phyloP scores from a whole-genome alignment of 2,329 filamentous ascomycete genomes.

The Paecilomyces niveus region DNA sequence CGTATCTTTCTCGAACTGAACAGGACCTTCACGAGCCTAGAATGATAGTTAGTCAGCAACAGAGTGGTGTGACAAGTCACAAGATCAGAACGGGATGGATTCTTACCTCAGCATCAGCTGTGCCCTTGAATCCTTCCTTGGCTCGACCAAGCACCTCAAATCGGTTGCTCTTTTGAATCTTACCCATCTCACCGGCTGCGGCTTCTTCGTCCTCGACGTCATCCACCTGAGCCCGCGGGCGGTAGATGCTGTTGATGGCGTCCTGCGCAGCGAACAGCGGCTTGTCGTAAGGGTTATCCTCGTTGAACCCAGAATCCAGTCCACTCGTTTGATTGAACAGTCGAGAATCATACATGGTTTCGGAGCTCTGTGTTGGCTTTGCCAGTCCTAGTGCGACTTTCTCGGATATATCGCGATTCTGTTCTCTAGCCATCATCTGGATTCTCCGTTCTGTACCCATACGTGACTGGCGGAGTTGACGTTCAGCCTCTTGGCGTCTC shows the following conservation, averaged over 20 bases:
- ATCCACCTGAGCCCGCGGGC: conserved; percentile 64
- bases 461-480: conserved; percentile 82
- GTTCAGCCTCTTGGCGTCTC: conserved; percentile 71
- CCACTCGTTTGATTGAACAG: conserved; percentile 92
- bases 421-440: conserved; percentile 88
- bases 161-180: conserved; percentile 75
- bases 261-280: conserved; percentile 94
- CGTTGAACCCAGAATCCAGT: conserved; percentile 88
- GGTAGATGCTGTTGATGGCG: conserved; percentile 88
- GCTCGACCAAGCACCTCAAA: conserved; percentile 85
- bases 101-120: conserved; percentile 66
- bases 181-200: conserved; percentile 75
- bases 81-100: background rate
- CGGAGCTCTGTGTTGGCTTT: conserved; percentile 84
- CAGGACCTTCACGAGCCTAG: conserved; percentile 75
- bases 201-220: conserved; percentile 72
- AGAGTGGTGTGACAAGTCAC: conserved; percentile 1
- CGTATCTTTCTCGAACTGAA: conserved; percentile 89
- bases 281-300: conserved; percentile 96
- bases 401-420: conserved; percentile 94
- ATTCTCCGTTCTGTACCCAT: conserved; percentile 92
- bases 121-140: conserved; percentile 80
- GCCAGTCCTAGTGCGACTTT: conserved; percentile 92
- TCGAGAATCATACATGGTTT: conserved; percentile 94
- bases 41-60: background rate